Percentiles rank a stretch among this genome's conserved stretches.
phyloP scores from a whole-genome alignment of 257 asterid species.

The Parsonsia alboflavescens region DNA sequence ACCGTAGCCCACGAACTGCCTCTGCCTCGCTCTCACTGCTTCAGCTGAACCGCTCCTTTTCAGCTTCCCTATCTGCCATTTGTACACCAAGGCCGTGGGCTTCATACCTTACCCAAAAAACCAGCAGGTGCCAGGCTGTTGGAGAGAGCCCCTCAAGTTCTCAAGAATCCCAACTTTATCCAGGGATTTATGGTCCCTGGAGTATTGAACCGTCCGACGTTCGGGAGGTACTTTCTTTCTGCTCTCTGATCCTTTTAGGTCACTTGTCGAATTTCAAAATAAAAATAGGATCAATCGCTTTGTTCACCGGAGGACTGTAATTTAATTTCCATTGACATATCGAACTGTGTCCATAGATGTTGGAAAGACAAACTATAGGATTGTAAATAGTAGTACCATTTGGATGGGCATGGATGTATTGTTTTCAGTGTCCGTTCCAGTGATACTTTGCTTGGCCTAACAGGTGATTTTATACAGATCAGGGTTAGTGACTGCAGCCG shows the following conservation, averaged over 20 bases:
- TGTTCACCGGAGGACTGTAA: no score
- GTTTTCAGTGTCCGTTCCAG: neutral
- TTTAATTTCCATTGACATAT: neutral
- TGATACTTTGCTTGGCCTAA: conserved; percentile 1
- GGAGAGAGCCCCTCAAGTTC: conserved; percentile 25
- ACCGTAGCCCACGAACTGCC: no score
- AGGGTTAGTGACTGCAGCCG: conserved; percentile 81
- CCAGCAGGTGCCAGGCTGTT: conserved; percentile 32
- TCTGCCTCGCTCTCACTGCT: neutral
- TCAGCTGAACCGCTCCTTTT: neutral
- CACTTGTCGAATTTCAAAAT: neutral
- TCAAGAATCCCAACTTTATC: conserved; percentile 36
- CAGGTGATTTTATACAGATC: conserved; percentile 63
- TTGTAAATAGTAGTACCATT: neutral
- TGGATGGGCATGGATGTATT: neutral
- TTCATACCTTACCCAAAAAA: neutral
- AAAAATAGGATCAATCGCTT: neutral
- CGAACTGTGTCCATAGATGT: neutral
- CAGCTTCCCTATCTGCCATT: neutral
- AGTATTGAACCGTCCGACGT: conserved; percentile 66
- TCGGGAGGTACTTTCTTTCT: conserved; percentile 40
- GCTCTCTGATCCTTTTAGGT: neutral
- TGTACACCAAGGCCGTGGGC: neutral
- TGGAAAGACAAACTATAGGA: neutral
- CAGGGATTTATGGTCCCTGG: conserved; percentile 90